phyloP scores from a whole-genome alignment of 257 asterid genomes.

The Mitragyna speciosa region DNA sequence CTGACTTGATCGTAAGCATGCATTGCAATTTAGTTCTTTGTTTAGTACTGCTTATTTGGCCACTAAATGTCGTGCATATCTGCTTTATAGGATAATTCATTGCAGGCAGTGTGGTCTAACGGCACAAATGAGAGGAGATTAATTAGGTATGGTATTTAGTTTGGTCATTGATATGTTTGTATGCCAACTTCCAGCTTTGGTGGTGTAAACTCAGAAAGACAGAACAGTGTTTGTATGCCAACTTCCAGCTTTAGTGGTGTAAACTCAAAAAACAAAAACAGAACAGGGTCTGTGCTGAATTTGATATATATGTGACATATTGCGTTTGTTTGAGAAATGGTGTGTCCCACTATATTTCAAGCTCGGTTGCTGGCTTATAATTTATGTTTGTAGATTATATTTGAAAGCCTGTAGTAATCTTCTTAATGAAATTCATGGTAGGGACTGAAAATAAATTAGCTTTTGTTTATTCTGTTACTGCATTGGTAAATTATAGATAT shows the following conservation, averaged over 20 bases:
- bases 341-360: neutral
- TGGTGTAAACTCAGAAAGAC: neutral
- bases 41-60: slow-evolving; percentile 9
- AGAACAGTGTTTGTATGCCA: too few relatives aligned
- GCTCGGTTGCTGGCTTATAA: neutral
- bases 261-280: neutral
- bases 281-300: neutral
- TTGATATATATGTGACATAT: too few relatives aligned
- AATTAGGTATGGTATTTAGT: slow-evolving; percentile 43
- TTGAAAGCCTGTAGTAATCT: neutral
- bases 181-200: slow-evolving; percentile 1
- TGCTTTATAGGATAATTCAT: slow-evolving; percentile 62
- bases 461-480: neutral
- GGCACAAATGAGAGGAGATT: slow-evolving; percentile 34
- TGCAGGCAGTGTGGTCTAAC: slow-evolving; percentile 81
- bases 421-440: neutral
- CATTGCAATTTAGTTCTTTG: slow-evolving; percentile 8
- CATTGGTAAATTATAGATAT: too few relatives aligned
- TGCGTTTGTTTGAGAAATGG: too few relatives aligned
- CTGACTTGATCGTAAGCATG: slow-evolving; percentile 67
- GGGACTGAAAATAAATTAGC: neutral
- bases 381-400: neutral
- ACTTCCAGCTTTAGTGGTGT: too few relatives aligned
- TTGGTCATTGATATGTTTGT: neutral
- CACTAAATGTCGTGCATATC: slow-evolving; percentile 9